phyloP scores from a whole-genome alignment of 2,329 filamentous ascomycete genomes.

The Verticillium dahliae region DNA sequence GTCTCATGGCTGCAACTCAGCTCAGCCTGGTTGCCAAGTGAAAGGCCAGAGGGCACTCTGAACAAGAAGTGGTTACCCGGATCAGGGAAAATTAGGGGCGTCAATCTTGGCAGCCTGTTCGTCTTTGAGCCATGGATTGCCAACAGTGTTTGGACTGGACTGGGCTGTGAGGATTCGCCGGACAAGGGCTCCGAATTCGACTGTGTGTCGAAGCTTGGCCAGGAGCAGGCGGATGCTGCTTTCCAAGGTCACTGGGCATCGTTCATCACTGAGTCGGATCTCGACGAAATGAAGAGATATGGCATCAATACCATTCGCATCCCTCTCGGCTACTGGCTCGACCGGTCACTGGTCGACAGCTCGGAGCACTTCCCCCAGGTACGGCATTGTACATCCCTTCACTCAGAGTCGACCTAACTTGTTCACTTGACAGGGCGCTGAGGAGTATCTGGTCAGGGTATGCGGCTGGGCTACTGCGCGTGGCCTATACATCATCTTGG shows the following conservation, averaged over 20 bases:
- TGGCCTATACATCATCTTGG: slow-evolving; percentile 46
- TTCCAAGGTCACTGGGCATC: slow-evolving; percentile 44
- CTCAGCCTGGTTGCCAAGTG: background rate
- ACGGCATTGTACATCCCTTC: background rate
- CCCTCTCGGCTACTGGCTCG: slow-evolving; percentile 49
- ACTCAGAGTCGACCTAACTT: background rate
- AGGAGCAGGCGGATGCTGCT: slow-evolving; percentile 34
- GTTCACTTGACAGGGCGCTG: slow-evolving; percentile 24
- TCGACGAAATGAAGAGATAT: slow-evolving; percentile 39
- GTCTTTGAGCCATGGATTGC: slow-evolving; percentile 50
- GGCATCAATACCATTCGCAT: slow-evolving; percentile 48
- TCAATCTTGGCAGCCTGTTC: slow-evolving; percentile 47
- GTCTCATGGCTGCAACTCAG: background rate
- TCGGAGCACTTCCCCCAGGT: slow-evolving; percentile 42
- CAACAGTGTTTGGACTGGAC: slow-evolving; percentile 33
- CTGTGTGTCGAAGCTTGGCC: slow-evolving; percentile 41
- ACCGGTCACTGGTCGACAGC: slow-evolving; percentile 39
- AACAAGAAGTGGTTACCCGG: background rate
- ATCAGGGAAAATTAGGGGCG: slow-evolving; percentile 41
- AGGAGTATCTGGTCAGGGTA: slow-evolving; percentile 38
- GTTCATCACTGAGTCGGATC: slow-evolving; percentile 42
- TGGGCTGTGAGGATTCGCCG: slow-evolving; percentile 31
- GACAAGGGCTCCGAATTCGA: slow-evolving; percentile 40
- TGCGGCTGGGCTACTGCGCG: slow-evolving; percentile 40
- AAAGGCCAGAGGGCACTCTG: background rate